Evolutionary conservation across 108 stramenopile species (phyloP).

Genomic region (Discostella stelligeroides): DNA sequence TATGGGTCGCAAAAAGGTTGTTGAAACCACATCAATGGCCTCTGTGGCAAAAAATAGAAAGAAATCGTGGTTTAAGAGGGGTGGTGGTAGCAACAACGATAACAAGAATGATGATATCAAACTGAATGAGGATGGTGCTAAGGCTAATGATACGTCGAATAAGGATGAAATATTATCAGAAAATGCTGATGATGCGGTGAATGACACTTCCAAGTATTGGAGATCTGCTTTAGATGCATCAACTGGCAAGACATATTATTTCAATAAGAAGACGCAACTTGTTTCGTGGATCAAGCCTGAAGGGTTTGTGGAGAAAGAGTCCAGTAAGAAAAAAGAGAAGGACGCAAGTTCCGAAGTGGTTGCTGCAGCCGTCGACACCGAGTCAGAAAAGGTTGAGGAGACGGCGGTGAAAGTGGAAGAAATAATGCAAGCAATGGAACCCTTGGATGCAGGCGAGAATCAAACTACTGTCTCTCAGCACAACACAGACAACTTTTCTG

Average conservation of each 20-base stretch:
- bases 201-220: conserved; percentile 40
- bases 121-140: conserved; percentile 36
- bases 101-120: conserved; percentile 29
- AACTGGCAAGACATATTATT: conserved; percentile 73
- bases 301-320: conserved; percentile 42
- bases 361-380: not conserved
- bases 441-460: not conserved
- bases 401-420: not conserved
- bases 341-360: conserved; percentile 4
- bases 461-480: not conserved
- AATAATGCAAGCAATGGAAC: not conserved
- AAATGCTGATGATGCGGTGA: not conserved
- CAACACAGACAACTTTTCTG: conserved; percentile 4
- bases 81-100: conserved; percentile 3
- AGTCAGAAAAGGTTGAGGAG: not conserved
- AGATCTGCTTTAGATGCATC: conserved; percentile 56
- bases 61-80: conserved; percentile 18
- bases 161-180: not conserved
- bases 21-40: not conserved
- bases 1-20: conserved; percentile 10
- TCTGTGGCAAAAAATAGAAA: conserved; percentile 4
- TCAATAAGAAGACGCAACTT: conserved; percentile 66
- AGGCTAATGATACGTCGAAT: conserved; percentile 29
- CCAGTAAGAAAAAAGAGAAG: conserved; percentile 16
- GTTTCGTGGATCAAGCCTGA: conserved; percentile 76